Conservation (phyloP, 2,329 filamentous ascomycete species). For the Cadophora luteo-olivacea region DNA sequence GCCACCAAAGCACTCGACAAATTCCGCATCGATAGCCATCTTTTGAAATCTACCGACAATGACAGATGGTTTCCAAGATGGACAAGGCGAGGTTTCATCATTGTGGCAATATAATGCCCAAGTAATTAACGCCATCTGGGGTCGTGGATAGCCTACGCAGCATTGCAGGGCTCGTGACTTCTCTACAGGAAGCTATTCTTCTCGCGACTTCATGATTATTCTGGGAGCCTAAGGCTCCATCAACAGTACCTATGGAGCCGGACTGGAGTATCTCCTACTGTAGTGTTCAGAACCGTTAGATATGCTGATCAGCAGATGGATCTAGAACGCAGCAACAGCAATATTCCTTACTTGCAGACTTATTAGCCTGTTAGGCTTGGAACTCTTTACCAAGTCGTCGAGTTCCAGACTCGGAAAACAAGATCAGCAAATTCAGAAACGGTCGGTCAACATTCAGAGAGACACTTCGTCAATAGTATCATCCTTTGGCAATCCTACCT, state of each 20-base stretch:
- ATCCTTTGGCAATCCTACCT: background rate
- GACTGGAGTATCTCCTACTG: background rate
- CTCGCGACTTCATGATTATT: background rate
- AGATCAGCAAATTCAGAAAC: background rate
- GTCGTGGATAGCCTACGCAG: background rate
- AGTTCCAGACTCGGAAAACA: background rate
- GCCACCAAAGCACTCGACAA: slow-evolving; percentile 8
- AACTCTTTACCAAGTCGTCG: background rate
- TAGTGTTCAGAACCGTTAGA: background rate
- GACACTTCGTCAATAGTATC: background rate
- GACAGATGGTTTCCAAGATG: background rate
- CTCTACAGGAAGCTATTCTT: background rate
- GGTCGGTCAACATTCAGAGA: background rate
- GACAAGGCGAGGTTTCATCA: background rate
- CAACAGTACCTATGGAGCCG: background rate
- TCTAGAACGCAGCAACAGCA: background rate
- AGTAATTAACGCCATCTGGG: background rate
- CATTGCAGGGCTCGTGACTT: background rate
- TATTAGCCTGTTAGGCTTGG: too few relatives aligned
- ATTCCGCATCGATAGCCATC: background rate
- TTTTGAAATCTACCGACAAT: background rate
- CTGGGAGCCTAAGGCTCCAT: background rate
- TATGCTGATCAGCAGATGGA: background rate
- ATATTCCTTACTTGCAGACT: background rate
- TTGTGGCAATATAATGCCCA: background rate